These are phyloP conservation scores for Chaetomiaceae sp. DNA, from an alignment of 2,329 filamentous ascomycete genomes.

Conservation along the genomic window DNA sequence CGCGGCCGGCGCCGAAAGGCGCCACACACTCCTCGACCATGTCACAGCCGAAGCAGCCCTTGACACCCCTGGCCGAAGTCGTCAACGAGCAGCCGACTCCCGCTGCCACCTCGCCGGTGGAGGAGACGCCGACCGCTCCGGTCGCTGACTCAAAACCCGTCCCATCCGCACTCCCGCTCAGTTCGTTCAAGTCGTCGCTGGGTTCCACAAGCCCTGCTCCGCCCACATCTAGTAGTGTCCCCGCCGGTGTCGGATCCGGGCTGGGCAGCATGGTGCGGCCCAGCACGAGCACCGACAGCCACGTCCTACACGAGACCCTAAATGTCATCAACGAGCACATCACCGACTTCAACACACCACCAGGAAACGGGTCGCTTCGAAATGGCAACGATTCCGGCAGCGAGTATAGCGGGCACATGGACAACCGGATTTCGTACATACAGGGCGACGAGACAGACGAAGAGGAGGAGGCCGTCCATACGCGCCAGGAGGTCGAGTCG, in stretches of 20 bases:
- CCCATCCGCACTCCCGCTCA: slow-evolving; percentile 37
- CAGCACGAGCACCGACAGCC: slow-evolving; percentile 44
- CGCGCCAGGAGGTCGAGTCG: slow-evolving; percentile 61
- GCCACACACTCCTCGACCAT: slow-evolving; percentile 9
- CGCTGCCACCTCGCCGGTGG: slow-evolving; percentile 9
- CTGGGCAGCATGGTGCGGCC: slow-evolving; percentile 33
- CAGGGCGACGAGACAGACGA: slow-evolving; percentile 93
- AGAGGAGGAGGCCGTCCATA: slow-evolving; percentile 70
- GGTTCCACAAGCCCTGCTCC: slow-evolving; percentile 26
- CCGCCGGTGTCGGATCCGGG: slow-evolving; percentile 21
- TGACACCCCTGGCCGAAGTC: slow-evolving; percentile 27
- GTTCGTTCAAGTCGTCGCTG: slow-evolving; percentile 33
- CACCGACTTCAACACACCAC: slow-evolving; percentile 32
- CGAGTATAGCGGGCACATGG: slow-evolving; percentile 77
- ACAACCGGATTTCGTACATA: slow-evolving; percentile 79
- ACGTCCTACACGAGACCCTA: slow-evolving; percentile 26
- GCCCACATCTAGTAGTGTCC: slow-evolving; percentile 26
- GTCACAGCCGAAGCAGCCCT: slow-evolving; percentile 21
- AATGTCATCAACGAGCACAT: slow-evolving; percentile 26
- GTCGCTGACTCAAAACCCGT: slow-evolving; percentile 25
- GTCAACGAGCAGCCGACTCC: slow-evolving; percentile 19
- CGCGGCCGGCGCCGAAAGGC: slow-evolving; percentile 20
- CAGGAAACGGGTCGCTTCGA: slow-evolving; percentile 51
- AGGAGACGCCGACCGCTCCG: slow-evolving; percentile 12
- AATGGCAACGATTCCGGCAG: slow-evolving; percentile 71